phyloP scores from a whole-genome alignment of 1,284 basidiomycete species.

The Xerocomus nothofagi region DNA sequence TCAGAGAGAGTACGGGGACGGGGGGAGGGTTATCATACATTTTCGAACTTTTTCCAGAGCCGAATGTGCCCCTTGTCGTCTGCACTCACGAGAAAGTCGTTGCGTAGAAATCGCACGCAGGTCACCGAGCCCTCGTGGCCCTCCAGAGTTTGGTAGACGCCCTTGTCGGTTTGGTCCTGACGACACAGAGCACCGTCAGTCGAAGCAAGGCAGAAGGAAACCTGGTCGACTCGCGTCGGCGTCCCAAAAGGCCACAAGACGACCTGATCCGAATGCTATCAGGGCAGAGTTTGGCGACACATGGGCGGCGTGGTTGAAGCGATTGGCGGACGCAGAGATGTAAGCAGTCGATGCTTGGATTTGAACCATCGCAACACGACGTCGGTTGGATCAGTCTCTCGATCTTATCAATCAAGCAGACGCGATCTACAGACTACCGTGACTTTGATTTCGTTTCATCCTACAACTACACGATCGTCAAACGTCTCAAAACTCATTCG shows the following conservation, averaged over 20 bases:
- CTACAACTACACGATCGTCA: slow-evolving; percentile 3
- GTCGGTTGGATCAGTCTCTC: neutral
- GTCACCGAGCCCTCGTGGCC: slow-evolving; percentile 79
- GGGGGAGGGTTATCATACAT: slow-evolving; percentile 33
- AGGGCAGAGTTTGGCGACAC: slow-evolving; percentile 50
- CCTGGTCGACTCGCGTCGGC: slow-evolving; percentile 43
- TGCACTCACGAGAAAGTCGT: slow-evolving; percentile 59
- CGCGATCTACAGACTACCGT: too few species aligned
- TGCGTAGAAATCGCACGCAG: slow-evolving; percentile 62
- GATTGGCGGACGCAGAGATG: slow-evolving; percentile 77
- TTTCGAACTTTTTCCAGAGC: slow-evolving; percentile 48
- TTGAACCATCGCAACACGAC: slow-evolving; percentile 13
- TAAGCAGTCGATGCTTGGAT: slow-evolving; percentile 47
- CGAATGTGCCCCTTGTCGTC: slow-evolving; percentile 70
- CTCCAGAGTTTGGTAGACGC: slow-evolving; percentile 67
- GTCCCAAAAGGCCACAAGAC: slow-evolving; percentile 78
- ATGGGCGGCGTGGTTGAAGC: slow-evolving; percentile 67
- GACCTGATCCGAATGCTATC: slow-evolving; percentile 79
- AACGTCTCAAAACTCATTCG: neutral
- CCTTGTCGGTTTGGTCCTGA: slow-evolving; percentile 53
- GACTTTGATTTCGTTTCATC: neutral
- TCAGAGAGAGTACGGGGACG: slow-evolving; percentile 21
- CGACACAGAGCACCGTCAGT: slow-evolving; percentile 12
- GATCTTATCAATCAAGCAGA: slow-evolving; percentile 14
- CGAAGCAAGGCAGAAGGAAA: neutral